phyloP scores from a whole-genome alignment of 2,329 filamentous ascomycete species.

The Tolypocladium cylindrosporum region DNA sequence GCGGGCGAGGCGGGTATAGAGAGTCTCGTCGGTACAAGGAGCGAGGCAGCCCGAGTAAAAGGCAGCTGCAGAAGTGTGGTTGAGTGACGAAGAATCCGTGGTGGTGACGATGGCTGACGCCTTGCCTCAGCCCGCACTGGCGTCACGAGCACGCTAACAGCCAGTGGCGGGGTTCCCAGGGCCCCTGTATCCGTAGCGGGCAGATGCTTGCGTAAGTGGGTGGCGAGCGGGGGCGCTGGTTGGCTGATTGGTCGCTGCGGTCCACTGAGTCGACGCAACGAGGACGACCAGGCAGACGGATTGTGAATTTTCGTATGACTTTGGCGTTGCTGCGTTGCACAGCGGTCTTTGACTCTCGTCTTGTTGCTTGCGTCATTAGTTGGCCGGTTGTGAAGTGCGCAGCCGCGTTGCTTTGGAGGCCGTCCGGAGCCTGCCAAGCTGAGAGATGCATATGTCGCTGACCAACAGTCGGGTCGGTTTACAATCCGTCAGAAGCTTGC shows the following conservation, averaged over 20 bases:
- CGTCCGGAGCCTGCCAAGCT: too few relatives aligned
- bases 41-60: neutral
- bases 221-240: neutral
- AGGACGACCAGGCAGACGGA: neutral
- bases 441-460: neutral
- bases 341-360: neutral
- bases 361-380: neutral
- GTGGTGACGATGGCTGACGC: neutral
- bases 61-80: neutral
- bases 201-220: neutral
- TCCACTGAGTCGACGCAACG: neutral
- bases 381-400: too few relatives aligned
- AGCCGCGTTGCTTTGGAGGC: too few relatives aligned
- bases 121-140: neutral
- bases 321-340: neutral
- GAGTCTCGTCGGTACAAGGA: neutral
- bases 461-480: neutral
- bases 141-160: neutral
- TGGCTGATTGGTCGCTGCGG: neutral
- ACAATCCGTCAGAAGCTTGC: neutral
- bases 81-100: neutral
- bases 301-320: neutral
- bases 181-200: neutral
- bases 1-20: neutral
- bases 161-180: neutral